Evolutionary conservation across 441 rosid genomes (phyloP), one percentile per base, ranked within the genome.

Genomic region (Populus hybrid): DNA sequence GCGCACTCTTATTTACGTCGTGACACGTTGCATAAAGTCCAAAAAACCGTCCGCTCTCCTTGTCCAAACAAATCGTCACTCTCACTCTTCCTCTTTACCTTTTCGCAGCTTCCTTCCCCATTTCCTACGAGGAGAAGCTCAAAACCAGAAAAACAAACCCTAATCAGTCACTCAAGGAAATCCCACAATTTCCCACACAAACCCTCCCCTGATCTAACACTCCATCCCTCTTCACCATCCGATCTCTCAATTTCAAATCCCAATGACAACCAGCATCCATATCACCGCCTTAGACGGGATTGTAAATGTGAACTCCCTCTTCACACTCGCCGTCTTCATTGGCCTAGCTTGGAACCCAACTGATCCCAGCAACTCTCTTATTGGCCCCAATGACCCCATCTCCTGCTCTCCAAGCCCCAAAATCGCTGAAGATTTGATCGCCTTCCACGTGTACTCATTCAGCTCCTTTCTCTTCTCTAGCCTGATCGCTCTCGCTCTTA

Each of bases 361-460:
- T 3, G 93, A 90, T 70, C 81, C 89, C 3, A 40, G 26, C 11
- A 77, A 82, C 74, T 57, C 80, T 54, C 91, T 89, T 73, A 81
- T 82, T 3, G 7, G 28, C 12, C 1, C 72, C 7, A n/a, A 77
- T 21, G 80, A 81, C 20, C 40, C 81, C 18, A 65, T 50, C 67
- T 64, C 81, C 24, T 92, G 95, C 86, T 23, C 32, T 5, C 83
- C 95, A 8, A 78, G 75, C 8, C 68, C 84, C 5, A 16, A 74
- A 26, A 46, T 89, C 73, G 91, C 90, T 0, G 90, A 90, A 82
- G 84, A 89, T 74, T 84, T 91, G 63, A 81, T 96, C 59, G 74
- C 91, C 67, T 96, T 88, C 89, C 97, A 93, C 70, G 97, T 94
- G 59, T 96, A 88, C 90, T 93, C 98, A 70, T 92, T 91, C 84